phyloP scores from a whole-genome alignment of 2,329 filamentous ascomycete genomes.

The Sclerotinia nivalis region DNA sequence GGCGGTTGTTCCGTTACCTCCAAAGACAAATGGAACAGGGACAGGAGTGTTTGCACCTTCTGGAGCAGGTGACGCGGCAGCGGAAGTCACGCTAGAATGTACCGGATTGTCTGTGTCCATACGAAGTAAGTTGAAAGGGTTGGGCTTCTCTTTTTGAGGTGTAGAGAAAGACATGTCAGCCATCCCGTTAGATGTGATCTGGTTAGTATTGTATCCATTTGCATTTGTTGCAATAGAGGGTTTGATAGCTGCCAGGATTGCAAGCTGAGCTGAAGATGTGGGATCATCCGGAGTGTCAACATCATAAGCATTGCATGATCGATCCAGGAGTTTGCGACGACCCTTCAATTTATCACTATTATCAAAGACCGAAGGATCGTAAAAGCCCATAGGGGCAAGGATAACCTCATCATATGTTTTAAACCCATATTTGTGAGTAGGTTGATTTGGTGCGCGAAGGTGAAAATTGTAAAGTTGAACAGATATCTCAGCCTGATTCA shows the following conservation, averaged over 20 bases:
- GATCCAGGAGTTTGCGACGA: constrained; percentile 77
- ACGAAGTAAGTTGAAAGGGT: constrained; percentile 70
- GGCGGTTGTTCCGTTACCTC: constrained; percentile 32
- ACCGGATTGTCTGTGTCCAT: constrained; percentile 61
- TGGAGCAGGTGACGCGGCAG: constrained; percentile 83
- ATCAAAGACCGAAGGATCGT: constrained; percentile 85
- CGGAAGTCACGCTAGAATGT: constrained; percentile 76
- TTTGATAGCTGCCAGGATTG: constrained; percentile 59
- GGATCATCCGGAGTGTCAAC: constrained; percentile 86
- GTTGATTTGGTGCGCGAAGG: constrained; percentile 80
- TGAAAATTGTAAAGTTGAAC: constrained; percentile 90
- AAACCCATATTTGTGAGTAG: constrained; percentile 90
- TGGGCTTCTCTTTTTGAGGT: constrained; percentile 62
- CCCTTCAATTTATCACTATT: constrained; percentile 76
- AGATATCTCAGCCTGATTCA: constrained; percentile 86
- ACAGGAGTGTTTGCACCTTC: constrained; percentile 69
- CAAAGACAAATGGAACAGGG: constrained; percentile 55
- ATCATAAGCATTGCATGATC: constrained; percentile 93
- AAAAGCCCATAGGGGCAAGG: constrained; percentile 92
- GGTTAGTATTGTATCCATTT: constrained; percentile 46
- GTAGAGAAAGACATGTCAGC: constrained; percentile 51
- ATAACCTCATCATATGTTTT: constrained; percentile 97
- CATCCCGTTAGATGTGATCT: constrained; percentile 38
- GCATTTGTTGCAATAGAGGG: constrained; percentile 53
- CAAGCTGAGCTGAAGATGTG: constrained; percentile 77